Base-by-base conservation (phyloP, 371 early-diverging fungal genomes). In the Capillidium heterosporum region DNA sequence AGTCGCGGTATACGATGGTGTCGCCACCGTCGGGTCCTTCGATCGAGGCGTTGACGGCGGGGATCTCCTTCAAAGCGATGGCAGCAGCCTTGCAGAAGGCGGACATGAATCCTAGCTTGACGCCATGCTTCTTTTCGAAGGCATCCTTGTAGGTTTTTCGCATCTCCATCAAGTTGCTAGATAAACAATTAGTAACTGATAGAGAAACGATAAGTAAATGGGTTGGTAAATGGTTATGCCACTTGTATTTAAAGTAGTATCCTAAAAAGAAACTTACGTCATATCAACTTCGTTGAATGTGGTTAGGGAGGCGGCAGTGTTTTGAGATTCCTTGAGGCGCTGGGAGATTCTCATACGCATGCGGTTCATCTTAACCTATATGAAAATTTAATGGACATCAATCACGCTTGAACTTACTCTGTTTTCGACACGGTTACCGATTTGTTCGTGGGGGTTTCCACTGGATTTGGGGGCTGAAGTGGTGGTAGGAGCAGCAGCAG, bases 271-370 rank as follows among this genome's bases (percentile, higher is more conserved):
- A 35, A 39, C 59, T 46, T 57, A 63, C 63, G 76, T 79, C 97
- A 97, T 97, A 65, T 97, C 97, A 42, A 95, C 80, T 73, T 97
- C 95, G 74, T 97, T 97, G 74, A 97, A 97, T 32, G 95, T 95
- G 43, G 97, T 97, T 63, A 97, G 76, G 44, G 95, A 84, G 32
- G 97, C 97, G 31, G 95, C 93, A 43, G 79, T 89, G 69, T 91
- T 84, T 72, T 97, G 95, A 47, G 95, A 88, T 71, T 91, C 87
- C 83, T 95, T 95, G 65, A 97, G 75, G 59, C 93, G 84, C 68
- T 84, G 85, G 47, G 97, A 80, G 59, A 97, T 97, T 59, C 86
- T 77, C 65, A 78, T 66, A 52, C 97, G 88, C 97, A 97, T 97
- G 60, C 95, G 85, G 80, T 78, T 89, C 95, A 96, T 93, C 75